Evolutionary conservation across 352 stramenopile species (phyloP).

Genomic region (Globisporangium lucens): DNA sequence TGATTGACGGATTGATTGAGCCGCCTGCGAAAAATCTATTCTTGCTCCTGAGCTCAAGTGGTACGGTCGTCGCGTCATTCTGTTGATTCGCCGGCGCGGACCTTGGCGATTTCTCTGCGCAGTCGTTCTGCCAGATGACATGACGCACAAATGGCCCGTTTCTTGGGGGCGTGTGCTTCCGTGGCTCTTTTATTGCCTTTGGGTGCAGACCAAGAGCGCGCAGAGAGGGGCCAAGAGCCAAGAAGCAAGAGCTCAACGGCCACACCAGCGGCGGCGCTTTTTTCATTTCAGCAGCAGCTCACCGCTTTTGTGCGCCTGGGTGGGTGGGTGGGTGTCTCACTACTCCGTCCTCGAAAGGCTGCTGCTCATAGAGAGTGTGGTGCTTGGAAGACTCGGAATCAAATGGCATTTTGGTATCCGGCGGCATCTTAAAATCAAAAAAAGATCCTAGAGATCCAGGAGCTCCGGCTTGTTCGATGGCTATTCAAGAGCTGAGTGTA

Average conservation of each 20-base stretch:
- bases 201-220: neutral
- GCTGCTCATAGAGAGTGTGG: too few species aligned
- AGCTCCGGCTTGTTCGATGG: neutral
- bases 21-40: neutral
- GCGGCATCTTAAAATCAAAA: too few species aligned
- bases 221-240: neutral
- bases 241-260: neutral
- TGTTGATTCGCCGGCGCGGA: constrained; percentile 1
- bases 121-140: neutral
- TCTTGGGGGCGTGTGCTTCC: neutral
- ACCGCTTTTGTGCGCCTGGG: neutral
- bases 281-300: neutral
- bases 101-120: neutral
- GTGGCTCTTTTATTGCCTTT: constrained; percentile 14
- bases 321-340: too few species aligned
- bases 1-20: neutral
- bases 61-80: constrained; percentile 13
- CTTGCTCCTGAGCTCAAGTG: neutral
- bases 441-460: too few species aligned
- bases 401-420: too few species aligned
- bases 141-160: constrained; percentile 1
- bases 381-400: too few species aligned
- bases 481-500: neutral
- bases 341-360: too few species aligned
- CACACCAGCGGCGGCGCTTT: neutral